These are phyloP conservation scores for Pichia kluyveri DNA, from an alignment of 805 yeast genomes.

Conservation along the genomic window DNA sequence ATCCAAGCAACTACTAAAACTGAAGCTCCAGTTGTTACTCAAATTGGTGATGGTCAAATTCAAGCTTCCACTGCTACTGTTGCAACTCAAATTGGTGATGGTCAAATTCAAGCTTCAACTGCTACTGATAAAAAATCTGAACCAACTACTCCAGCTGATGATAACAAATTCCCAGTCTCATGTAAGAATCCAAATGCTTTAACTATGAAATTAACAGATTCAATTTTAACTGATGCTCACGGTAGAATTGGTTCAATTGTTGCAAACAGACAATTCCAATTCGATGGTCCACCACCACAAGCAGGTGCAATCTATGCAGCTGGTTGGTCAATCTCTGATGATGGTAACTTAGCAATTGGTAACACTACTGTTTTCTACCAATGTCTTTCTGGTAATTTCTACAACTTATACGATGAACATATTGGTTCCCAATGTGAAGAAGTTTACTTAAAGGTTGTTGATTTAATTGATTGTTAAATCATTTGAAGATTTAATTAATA, in stretches of 20 bases:
- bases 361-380: constrained; percentile 40
- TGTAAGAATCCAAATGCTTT: constrained; percentile 32
- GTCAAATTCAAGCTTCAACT: constrained; percentile 49
- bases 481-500: not conserved
- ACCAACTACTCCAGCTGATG: constrained; percentile 18
- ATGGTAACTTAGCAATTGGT: constrained; percentile 43
- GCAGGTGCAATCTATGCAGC: constrained; percentile 47
- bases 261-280: constrained; percentile 58
- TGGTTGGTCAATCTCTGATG: constrained; percentile 40
- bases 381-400: constrained; percentile 48
- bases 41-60: constrained; percentile 56
- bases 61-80: constrained; percentile 37
- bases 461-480: constrained; percentile 31
- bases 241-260: constrained; percentile 54
- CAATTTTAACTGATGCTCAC: constrained; percentile 34
- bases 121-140: constrained; percentile 22
- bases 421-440: constrained; percentile 37
- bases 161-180: constrained; percentile 22
- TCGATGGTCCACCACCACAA: constrained; percentile 60
- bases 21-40: constrained; percentile 33
- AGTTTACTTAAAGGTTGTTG: constrained; percentile 37
- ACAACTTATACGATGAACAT: constrained; percentile 46
- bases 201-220: constrained; percentile 33
- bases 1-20: constrained; percentile 39
- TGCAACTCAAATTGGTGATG: constrained; percentile 52